Conservation (phyloP, 768 basidiomycete species). For the Strobilomyces dryophilus region DNA sequence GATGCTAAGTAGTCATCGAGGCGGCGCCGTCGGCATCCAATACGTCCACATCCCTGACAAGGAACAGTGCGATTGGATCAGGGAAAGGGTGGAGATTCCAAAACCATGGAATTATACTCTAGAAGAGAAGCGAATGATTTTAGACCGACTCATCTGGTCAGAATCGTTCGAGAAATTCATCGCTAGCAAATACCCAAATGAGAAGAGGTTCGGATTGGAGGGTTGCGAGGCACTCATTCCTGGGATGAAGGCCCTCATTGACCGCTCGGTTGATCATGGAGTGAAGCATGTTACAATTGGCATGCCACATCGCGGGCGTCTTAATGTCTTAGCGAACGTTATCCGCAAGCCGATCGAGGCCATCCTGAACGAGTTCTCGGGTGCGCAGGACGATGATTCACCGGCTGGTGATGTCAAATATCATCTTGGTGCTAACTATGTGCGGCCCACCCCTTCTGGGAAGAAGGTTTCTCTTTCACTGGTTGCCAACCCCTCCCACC, state of each 20-base stretch:
- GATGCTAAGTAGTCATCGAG: constrained; percentile 35
- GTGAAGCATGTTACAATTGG: constrained; percentile 96
- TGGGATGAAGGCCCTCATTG: constrained; percentile 99
- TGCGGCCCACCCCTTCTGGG: constrained; percentile 95
- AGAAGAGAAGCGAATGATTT: constrained; percentile 98
- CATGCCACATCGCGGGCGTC: constrained; percentile 98
- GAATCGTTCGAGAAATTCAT: constrained; percentile 99
- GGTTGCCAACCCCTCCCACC: constrained; percentile 97
- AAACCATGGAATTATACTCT: constrained; percentile 97
- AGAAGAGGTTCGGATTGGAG: constrained; percentile 98
- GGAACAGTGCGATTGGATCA: constrained; percentile 99
- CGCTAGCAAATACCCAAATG: constrained; percentile 97
- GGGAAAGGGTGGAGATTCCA: constrained; percentile 92
- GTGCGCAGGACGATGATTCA: constrained; percentile 65
- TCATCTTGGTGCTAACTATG: constrained; percentile 97
- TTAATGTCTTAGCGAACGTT: constrained; percentile 97
- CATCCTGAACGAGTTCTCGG: constrained; percentile 95
- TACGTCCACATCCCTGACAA: constrained; percentile 97
- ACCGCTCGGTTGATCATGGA: constrained; percentile 94
- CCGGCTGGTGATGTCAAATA: constrained; percentile 99
- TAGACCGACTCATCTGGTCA: constrained; percentile 99
- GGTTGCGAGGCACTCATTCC: constrained; percentile 97
- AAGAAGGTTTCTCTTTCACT: constrained; percentile 97
- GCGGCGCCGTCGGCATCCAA: constrained; percentile 84
- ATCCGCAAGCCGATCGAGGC: constrained; percentile 98